Percentiles rank a stretch among this genome's conserved stretches.
phyloP scores from a whole-genome alignment of 495 filamentous ascomycete genomes.

The Aspergillus steynii region DNA sequence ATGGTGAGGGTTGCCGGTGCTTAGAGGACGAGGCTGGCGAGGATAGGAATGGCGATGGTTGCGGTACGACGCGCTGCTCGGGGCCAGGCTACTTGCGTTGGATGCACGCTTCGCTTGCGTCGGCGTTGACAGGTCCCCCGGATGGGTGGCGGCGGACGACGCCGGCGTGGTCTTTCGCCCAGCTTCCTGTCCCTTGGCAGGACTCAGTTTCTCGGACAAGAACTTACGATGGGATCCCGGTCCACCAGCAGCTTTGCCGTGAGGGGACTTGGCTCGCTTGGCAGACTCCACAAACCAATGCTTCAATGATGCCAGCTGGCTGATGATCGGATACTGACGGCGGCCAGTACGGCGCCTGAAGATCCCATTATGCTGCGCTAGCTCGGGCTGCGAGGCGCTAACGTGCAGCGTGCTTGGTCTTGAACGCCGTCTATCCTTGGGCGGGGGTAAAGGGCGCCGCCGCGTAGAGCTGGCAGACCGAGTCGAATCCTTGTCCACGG shows the following conservation, averaged over 20 bases:
- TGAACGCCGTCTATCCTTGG: constrained; percentile 76
- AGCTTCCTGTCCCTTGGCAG: constrained; percentile 42
- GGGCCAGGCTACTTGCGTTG: constrained; percentile 46
- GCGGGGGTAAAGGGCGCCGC: constrained; percentile 74
- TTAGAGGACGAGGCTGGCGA: constrained; percentile 51
- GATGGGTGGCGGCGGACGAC: constrained; percentile 23
- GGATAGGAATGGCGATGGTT: constrained; percentile 49
- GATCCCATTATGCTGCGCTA: constrained; percentile 56
- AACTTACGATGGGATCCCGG: constrained; percentile 37
- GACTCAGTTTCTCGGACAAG: constrained; percentile 44
- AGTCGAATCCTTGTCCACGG: constrained; percentile 76
- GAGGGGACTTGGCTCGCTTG: constrained; percentile 70
- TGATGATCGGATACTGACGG: constrained; percentile 70
- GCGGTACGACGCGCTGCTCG: constrained; percentile 48
- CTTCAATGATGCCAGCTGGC: constrained; percentile 82
- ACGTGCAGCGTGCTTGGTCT: constrained; percentile 79
- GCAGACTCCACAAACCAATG: constrained; percentile 81
- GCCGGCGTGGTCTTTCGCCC: constrained; percentile 28
- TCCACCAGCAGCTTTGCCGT: constrained; percentile 33
- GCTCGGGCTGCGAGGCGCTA: constrained; percentile 69
- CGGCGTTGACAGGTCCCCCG: constrained; percentile 36
- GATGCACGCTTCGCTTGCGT: constrained; percentile 48
- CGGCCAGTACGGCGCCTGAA: constrained; percentile 54
- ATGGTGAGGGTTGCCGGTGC: constrained; percentile 56
- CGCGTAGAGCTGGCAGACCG: constrained; percentile 69